A percentile compares a stretch with the other conserved stretches of the same genome.
phyloP scores from a whole-genome alignment of 1,139 yeast species.

The Scheffersomyces segobiensis region DNA sequence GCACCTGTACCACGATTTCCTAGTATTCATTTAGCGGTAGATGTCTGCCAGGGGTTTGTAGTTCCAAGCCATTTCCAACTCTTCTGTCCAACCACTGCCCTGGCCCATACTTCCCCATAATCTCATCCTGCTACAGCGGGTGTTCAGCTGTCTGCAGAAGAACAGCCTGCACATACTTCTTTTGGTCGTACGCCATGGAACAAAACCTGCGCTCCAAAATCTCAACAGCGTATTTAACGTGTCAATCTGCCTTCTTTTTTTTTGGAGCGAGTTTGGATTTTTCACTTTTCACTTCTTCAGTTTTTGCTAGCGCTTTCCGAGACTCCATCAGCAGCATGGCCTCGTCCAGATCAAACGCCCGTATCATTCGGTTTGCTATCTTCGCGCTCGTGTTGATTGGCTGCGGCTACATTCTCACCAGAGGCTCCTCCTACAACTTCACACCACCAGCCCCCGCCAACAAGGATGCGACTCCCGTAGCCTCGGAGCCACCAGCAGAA shows the following conservation, averaged over 20 bases:
- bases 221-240: background rate
- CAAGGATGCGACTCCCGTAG: constrained; percentile 2
- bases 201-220: background rate
- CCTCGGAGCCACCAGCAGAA: background rate
- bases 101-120: background rate
- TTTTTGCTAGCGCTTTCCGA: background rate
- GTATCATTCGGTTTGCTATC: constrained; percentile 60
- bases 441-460: constrained; percentile 14
- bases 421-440: constrained; percentile 53
- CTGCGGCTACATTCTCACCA: constrained; percentile 61
- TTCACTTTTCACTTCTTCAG: background rate
- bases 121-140: background rate
- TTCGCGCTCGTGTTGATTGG: constrained; percentile 57
- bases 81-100: background rate
- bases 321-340: constrained; percentile 18
- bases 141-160: background rate
- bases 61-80: background rate
- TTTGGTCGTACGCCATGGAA: background rate
- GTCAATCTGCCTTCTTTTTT: background rate
- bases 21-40: background rate
- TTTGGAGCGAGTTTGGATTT: background rate
- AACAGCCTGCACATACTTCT: background rate
- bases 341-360: constrained; percentile 58
- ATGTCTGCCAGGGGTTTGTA: background rate
- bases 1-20: too few species aligned